Evolutionary conservation across 495 filamentous ascomycete species (phyloP).

Genomic region (Aspergillus indologenus): DNA sequence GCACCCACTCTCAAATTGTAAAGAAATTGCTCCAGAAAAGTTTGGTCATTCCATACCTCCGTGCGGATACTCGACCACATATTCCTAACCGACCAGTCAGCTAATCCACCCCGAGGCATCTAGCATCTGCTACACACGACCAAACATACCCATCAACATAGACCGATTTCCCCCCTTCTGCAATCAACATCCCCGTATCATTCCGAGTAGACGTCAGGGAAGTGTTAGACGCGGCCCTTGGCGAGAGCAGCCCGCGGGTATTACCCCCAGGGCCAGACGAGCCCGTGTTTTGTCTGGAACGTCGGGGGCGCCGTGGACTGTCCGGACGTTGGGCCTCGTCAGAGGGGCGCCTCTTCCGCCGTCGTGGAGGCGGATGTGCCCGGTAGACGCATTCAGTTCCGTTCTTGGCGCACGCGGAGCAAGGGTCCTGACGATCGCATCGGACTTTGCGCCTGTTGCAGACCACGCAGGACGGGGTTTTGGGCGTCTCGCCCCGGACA

Average conservation of each 20-base stretch:
- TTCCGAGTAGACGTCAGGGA: slow-evolving; percentile 16
- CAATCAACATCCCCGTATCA: slow-evolving; percentile 32
- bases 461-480: slow-evolving; percentile 56
- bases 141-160: slow-evolving; percentile 46
- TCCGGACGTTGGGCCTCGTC: not conserved
- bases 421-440: slow-evolving; percentile 63
- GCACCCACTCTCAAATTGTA: not conserved
- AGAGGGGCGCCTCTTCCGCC: slow-evolving; percentile 53
- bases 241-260: not conserved
- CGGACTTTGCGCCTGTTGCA: slow-evolving; percentile 67
- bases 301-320: too few relatives aligned
- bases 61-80: slow-evolving; percentile 52
- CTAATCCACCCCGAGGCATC: not conserved
- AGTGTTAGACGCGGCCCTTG: not conserved
- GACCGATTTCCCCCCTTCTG: slow-evolving; percentile 39
- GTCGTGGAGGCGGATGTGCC: slow-evolving; percentile 55
- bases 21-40: not conserved
- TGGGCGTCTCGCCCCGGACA: slow-evolving; percentile 1
- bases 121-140: not conserved
- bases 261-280: not conserved
- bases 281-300: not conserved
- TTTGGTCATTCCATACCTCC: slow-evolving; percentile 34
- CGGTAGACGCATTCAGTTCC: slow-evolving; percentile 56
- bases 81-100: slow-evolving; percentile 26
- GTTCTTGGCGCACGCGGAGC: slow-evolving; percentile 63